A percentile compares a stretch with the other conserved stretches of the same genome.
Conservation (phyloP, 2,329 filamentous ascomycete species). For the Fusarium sp. region DNA sequence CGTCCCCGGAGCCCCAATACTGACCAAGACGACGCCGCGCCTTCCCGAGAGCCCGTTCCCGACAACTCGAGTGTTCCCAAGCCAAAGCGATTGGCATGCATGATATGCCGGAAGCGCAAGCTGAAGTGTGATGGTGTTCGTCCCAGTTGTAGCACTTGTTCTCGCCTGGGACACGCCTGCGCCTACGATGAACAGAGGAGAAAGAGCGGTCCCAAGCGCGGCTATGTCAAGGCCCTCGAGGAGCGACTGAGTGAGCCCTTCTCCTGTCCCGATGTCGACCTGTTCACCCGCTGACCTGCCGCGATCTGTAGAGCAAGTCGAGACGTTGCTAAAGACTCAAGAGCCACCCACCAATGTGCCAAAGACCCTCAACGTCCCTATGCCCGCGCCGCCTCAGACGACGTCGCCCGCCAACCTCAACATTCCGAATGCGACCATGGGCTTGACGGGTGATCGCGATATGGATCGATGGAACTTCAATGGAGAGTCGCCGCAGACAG, state of each 20-base stretch:
- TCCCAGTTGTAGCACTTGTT: slow-evolving; percentile 90
- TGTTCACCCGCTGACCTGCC: slow-evolving; percentile 33
- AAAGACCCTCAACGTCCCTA: slow-evolving; percentile 48
- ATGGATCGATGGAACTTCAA: slow-evolving; percentile 68
- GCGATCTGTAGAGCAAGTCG: slow-evolving; percentile 81
- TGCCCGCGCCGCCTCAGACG: slow-evolving; percentile 47
- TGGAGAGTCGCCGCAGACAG: slow-evolving; percentile 64
- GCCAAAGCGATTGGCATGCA: slow-evolving; percentile 94
- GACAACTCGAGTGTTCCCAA: slow-evolving; percentile 74
- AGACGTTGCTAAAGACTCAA: slow-evolving; percentile 87
- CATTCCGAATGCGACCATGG: slow-evolving; percentile 60
- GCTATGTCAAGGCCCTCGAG: slow-evolving; percentile 94
- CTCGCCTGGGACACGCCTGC: slow-evolving; percentile 86
- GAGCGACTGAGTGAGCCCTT: slow-evolving; percentile 82
- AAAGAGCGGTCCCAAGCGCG: slow-evolving; percentile 94
- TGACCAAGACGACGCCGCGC: slow-evolving; percentile 49
- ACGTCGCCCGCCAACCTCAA: slow-evolving; percentile 43
- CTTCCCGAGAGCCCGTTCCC: slow-evolving; percentile 56
- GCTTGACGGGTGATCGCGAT: slow-evolving; percentile 60
- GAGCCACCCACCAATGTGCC: slow-evolving; percentile 59
- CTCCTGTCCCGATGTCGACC: slow-evolving; percentile 1
- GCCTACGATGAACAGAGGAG: slow-evolving; percentile 92
- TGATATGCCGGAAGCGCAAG: slow-evolving; percentile 93
- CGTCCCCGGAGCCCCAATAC: slow-evolving; percentile 44
- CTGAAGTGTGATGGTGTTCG: slow-evolving; percentile 87